Percentiles rank a stretch among this genome's conserved stretches.
Evolutionary conservation across 345 rosid species (phyloP).

Genomic region (Litchi chinensis): DNA sequence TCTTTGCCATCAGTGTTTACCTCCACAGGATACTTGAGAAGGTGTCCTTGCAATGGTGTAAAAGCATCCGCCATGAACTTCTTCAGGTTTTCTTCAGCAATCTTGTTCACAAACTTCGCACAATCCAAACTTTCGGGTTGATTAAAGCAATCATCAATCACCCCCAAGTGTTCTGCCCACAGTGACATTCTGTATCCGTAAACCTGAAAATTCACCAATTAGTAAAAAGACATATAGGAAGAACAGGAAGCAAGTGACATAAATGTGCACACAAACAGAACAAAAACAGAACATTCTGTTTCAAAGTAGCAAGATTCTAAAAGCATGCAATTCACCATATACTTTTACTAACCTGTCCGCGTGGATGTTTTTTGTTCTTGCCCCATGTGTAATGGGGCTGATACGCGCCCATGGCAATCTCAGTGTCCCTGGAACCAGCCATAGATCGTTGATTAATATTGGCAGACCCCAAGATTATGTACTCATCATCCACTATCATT

Average conservation of each 20-base stretch:
- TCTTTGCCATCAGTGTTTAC: conserved; percentile 59
- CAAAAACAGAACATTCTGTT: not conserved
- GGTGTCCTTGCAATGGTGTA: conserved; percentile 62
- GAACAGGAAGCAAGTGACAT: not conserved
- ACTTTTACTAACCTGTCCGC: conserved; percentile 55
- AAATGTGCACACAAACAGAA: no score
- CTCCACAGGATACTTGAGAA: conserved; percentile 66
- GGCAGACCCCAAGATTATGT: conserved; percentile 80
- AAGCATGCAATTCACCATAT: no score
- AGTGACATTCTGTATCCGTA: conserved; percentile 84
- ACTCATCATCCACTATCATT: conserved; percentile 83
- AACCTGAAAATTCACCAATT: conserved; percentile 40
- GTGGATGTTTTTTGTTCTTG: conserved; percentile 53
- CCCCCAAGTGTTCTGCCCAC: conserved; percentile 88
- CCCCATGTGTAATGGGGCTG: conserved; percentile 71
- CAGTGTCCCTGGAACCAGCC: conserved; percentile 87
- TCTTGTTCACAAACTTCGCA: conserved; percentile 57
- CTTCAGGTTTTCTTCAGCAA: conserved; percentile 78
- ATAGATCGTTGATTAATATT: conserved; percentile 83
- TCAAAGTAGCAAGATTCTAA: not conserved
- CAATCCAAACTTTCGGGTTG: conserved; percentile 62
- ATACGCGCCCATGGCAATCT: conserved; percentile 87
- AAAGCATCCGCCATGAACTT: conserved; percentile 48
- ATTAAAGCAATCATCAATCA: conserved; percentile 44
- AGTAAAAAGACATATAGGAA: not conserved